Evolutionary conservation across 1,284 basidiomycete species (phyloP), one percentile per base, ranked within the genome.

Genomic region (Filobasidium uniguttulatum): DNA sequence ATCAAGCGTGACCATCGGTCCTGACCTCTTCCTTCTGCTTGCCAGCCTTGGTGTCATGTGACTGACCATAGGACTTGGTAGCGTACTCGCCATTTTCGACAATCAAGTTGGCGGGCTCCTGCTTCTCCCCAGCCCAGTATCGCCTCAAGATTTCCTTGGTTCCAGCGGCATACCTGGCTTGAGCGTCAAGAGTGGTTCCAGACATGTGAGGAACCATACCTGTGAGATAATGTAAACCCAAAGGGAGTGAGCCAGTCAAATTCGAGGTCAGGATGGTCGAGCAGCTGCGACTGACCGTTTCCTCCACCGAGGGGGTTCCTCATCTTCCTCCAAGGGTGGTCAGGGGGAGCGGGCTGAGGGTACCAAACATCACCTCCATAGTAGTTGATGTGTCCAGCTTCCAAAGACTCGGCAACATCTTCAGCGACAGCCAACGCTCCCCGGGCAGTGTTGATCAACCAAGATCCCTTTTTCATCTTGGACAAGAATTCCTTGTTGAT

Each of bases 371-470:
- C 79, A 55, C 80, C 80, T 57, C 80, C 78, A 64, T 81, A 81
- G 5, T 77, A 85, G 53, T 70, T 67, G 52, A 91, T 66, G 45
- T 85, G 83, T 15, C 90, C 90, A 49, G 75, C 80, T 69, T 78
- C 76, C 55, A 96, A 69, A 9, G 89, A 87, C 1, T 70, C 79
- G 9, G 80, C 80, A 53, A 94, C 80, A 41, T 80, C 87, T 56
- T 86, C 76, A 57, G 81, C 80, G 71, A 88, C 82, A 67, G 82
- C 86, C 63, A 96, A 90, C 46, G 90, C 90, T 41, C 90, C 90
- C 60, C 88, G 85, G 37, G 89, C 89, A 28, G 88, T 91, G 77
- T 93, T 91, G 65, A 93, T 80, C 59, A 91, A 77, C 83, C 84
- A 90, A n/a, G 83, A 76, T 44, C 75, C 76, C 63, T 84, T 83